Evolutionary conservation across 345 rosid species (phyloP), one percentile per base, ranked within the genome.

Genomic region (Hibiscus tridactylites): DNA sequence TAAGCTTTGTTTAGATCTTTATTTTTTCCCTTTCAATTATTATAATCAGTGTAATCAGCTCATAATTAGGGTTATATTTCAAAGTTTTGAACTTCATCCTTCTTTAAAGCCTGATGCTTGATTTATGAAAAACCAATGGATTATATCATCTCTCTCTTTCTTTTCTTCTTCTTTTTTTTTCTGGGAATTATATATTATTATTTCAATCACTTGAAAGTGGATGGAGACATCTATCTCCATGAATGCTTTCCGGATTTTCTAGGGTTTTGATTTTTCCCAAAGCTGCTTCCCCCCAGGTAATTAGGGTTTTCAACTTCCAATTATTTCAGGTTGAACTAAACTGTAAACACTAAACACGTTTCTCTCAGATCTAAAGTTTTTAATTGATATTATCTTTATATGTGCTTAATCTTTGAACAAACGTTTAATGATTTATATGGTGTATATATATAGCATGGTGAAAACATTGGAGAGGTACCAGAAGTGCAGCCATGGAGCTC

Each of bases 381-480:
- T 53, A 47, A 37, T 37, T 37, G 42, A 6, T 37, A 37, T 37
- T 37, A 9, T 37, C 42, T 37, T 33, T 33, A 33, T 33, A 33
- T 33, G 37, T 33, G 37, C 6, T 33, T 4, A 33, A 33, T 33
- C 37, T 39, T 39, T 39, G 44, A 39, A 39, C 44, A 1, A 39
- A 39, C 3, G 6, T 39, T 39, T 39, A 39, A 7, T 6, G 44
- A 39, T 6, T 8, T 39, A 39, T 39, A 39, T 42, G 42, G 10
- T 42, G 10, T 42, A 2, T 1, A 44, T 42, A 2, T 8, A 50
- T 4, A 50, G 54, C 6, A 50, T 50, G 54, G 1, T 94, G 75
- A 75, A 88, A 74, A 91, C 98, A 11, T 83, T 94, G 50, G 98
- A 94, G 84, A 91, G 97, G 89, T 91, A 94, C 85, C 95, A 94